Conservation (phyloP, 2,329 filamentous ascomycete genomes). For the Plenodomus lindquistii region DNA sequence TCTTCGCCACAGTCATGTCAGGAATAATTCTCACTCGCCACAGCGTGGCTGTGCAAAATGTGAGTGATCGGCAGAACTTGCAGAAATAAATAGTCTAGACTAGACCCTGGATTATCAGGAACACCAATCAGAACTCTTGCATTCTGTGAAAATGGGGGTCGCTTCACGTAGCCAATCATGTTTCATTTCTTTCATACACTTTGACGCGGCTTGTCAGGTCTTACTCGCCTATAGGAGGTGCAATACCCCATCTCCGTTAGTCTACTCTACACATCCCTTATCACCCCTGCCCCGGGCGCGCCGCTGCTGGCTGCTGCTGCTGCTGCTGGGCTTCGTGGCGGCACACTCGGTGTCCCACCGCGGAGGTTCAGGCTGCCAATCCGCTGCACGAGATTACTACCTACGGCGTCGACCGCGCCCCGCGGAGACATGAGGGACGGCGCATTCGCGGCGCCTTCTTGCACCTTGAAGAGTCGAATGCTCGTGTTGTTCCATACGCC, state of each 20-base stretch:
- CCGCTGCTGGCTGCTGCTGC: too few species aligned
- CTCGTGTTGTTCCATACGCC: slow-evolving; percentile 93
- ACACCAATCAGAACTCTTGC: slow-evolving; percentile 31
- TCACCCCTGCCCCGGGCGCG: slow-evolving; percentile 27
- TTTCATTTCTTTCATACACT: too few species aligned
- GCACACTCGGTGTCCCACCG: slow-evolving; percentile 28
- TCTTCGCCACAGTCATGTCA: not conserved
- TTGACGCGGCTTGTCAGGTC: too few species aligned
- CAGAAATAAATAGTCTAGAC: too few species aligned
- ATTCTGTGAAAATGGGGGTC: too few species aligned
- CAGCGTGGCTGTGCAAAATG: slow-evolving; percentile 14
- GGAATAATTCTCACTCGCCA: slow-evolving; percentile 6
- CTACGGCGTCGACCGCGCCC: slow-evolving; percentile 90
- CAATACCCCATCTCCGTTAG: too few species aligned
- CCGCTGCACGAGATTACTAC: slow-evolving; percentile 83
- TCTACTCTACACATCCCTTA: slow-evolving; percentile 40
- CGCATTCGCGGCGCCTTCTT: slow-evolving; percentile 78
- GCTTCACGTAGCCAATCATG: too few species aligned
- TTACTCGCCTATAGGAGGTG: too few species aligned
- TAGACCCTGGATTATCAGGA: slow-evolving; percentile 11
- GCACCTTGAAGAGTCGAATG: slow-evolving; percentile 87
- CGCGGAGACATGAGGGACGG: slow-evolving; percentile 82
- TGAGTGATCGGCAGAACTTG: slow-evolving; percentile 25
- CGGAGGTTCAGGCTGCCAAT: slow-evolving; percentile 81
- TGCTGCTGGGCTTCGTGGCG: slow-evolving; percentile 17